Evolutionary conservation across 169 alveolate species (phyloP).

Genomic region (Eimeria zaria): DNA sequence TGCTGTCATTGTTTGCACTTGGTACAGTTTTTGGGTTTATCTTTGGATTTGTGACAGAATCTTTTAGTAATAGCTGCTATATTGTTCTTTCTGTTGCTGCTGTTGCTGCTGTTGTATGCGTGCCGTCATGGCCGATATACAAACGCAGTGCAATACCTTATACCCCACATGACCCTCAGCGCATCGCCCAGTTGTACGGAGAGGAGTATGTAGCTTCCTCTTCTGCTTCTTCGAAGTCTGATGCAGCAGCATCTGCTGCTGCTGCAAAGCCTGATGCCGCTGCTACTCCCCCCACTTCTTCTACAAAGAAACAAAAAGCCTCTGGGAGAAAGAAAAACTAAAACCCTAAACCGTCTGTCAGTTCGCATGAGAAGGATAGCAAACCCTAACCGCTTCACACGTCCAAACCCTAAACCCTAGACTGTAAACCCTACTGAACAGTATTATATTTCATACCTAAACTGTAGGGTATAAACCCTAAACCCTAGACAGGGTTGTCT

Average conservation of each 20-base stretch:
- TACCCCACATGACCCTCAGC: slow-evolving; percentile 79
- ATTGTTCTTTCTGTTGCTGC: background rate
- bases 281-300: background rate
- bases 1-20: background rate
- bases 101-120: slow-evolving; percentile 58
- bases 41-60: slow-evolving; percentile 23
- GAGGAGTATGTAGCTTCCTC: background rate
- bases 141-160: slow-evolving; percentile 33
- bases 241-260: too few relatives aligned
- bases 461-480: too few relatives aligned
- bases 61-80: slow-evolving; percentile 2
- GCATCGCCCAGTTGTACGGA: slow-evolving; percentile 59
- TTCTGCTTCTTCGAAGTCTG: background rate
- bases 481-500: background rate
- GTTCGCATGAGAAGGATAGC: too few relatives aligned
- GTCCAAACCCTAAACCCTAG: background rate
- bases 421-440: too few relatives aligned
- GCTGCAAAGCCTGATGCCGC: background rate
- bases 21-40: slow-evolving; percentile 36
- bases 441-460: too few relatives aligned
- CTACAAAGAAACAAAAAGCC: background rate
- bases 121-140: slow-evolving; percentile 80
- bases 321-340: background rate
- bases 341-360: background rate
- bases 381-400: too few relatives aligned